Conservation (phyloP, 2,329 filamentous ascomycete genomes). For the Colletotrichum euphorbiae region DNA sequence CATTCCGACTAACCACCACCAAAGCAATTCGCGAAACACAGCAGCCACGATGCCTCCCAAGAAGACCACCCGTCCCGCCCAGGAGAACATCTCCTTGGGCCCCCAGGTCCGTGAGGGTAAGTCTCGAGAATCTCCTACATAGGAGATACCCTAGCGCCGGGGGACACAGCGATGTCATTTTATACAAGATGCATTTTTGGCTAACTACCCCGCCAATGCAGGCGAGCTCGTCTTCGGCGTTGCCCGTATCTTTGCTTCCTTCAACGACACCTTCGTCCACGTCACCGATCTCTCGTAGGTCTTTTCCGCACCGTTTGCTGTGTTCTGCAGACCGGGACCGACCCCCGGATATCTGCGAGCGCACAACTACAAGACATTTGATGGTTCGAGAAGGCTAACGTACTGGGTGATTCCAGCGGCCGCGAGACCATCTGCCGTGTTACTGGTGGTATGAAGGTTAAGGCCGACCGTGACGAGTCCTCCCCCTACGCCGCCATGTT, state of each 20-base stretch:
- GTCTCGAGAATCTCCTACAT: constrained; percentile 54
- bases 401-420: constrained; percentile 83
- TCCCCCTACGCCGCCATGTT: constrained; percentile 99
- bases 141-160: neutral
- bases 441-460: constrained; percentile 99
- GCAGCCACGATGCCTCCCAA: constrained; percentile 82
- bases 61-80: constrained; percentile 87
- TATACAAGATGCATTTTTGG: constrained; percentile 25
- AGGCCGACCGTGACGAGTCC: constrained; percentile 99
- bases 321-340: neutral
- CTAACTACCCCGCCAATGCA: constrained; percentile 52
- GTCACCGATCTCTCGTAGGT: constrained; percentile 97
- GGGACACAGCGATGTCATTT: constrained; percentile 93
- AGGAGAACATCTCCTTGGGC: constrained; percentile 99
- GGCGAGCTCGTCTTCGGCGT: constrained; percentile 98
- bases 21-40: constrained; percentile 44
- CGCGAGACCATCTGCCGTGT: constrained; percentile 99
- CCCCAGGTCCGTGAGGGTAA: constrained; percentile 95
- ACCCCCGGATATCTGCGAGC: neutral
- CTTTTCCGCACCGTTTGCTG: constrained; percentile 37
- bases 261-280: constrained; percentile 96
- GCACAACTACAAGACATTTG: constrained; percentile 5
- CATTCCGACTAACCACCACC: constrained; percentile 42
- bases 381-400: constrained; percentile 65
- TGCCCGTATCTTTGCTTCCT: constrained; percentile 96